Base-by-base conservation (phyloP, 768 basidiomycete genomes). In the Hypholoma sublateritium region DNA sequence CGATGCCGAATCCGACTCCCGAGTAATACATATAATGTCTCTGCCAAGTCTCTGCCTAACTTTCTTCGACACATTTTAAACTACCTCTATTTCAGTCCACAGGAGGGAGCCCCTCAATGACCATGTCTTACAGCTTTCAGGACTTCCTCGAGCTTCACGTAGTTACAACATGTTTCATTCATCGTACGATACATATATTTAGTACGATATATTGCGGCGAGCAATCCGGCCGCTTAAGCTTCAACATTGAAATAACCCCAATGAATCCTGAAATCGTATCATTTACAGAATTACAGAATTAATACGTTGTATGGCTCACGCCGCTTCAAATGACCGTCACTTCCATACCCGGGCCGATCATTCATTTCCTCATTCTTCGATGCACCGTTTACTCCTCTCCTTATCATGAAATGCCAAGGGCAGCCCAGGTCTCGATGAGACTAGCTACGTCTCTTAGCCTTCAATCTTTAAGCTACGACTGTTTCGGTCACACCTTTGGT, bases 201-300 rank as follows among this genome's bases (percentile, higher is more conserved):
- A 49, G 56, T 58, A 53, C 57, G 57, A 53, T 35, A 50, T 41
- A 34, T 51, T 41, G 24, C 28, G 21, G 44, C 9, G 48, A 41
- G 35, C 50, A 13, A 41, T 37, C 36, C 37, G 50, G 35, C 50
- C 37, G 50, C 50, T 51, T 51, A 51, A 25, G n/a, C n/a, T n/a
- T 5, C n/a, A 17, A 49, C 22, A 34, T 24, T 32, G 48, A 41
- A 50, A 39, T 35, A 4, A n/a, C 50, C 50, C 50, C 17, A 36
- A 51, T 35, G n/a, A 51, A 51, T 35, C 5, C 28, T 19, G 34
- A 22, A 51, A 51, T 51, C 50, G 49, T 55, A 50, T 50, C 53
- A 50, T 50, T 44, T 24, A 28, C 14, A 44, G 32, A 32, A 17
- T 44, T 32, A 32, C 28, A 32, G 41, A 11, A 37, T 49, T 17